A percentile compares a stretch with the other conserved stretches of the same genome.
These are phyloP conservation scores for Fusarium vanettenii DNA, from an alignment of 2,329 filamentous ascomycete genomes.

Conservation along the genomic window DNA sequence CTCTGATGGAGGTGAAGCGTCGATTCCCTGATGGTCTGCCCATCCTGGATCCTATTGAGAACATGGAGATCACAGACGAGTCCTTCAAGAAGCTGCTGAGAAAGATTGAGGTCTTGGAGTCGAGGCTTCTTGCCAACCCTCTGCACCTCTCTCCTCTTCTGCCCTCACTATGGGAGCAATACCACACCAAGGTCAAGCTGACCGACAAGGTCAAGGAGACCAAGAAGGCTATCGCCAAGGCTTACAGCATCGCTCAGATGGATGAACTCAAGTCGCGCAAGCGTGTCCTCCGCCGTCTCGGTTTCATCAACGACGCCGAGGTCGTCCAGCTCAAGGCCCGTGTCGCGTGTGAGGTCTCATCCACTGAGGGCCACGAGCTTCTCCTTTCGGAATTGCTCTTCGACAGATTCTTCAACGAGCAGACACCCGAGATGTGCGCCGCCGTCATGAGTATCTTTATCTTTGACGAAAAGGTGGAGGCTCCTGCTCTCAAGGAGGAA, in stretches of 20 bases:
- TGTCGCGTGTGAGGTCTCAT: conserved; percentile 97
- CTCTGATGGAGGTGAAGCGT: conserved; percentile 81
- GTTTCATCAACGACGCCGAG: conserved; percentile 95
- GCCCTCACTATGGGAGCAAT: conserved; percentile 86
- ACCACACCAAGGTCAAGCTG: conserved; percentile 82
- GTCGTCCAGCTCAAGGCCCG: conserved; percentile 97
- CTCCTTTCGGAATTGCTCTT: conserved; percentile 94
- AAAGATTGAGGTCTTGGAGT: conserved; percentile 98
- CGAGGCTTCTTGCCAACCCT: conserved; percentile 86
- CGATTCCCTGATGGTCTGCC: conserved; percentile 94
- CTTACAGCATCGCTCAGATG: conserved; percentile 89
- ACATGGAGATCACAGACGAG: conserved; percentile 94
- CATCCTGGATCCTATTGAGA: conserved; percentile 90
- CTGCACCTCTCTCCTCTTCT: conserved; percentile 91
- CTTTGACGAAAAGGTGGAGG: conserved; percentile 94
- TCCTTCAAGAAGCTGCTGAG: conserved; percentile 91
- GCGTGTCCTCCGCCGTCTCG: conserved; percentile 90
- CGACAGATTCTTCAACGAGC: conserved; percentile 97
- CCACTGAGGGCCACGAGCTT: conserved; percentile 88
- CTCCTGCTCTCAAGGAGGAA: conserved; percentile 82
- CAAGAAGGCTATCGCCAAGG: conserved; percentile 87
- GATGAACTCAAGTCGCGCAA: conserved; percentile 97
- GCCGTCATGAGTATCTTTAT: conserved; percentile 93
- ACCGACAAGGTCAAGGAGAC: conserved; percentile 84
- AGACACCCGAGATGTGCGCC: conserved; percentile 88